These are phyloP conservation scores for Macroventuria anomochaeta DNA, from an alignment of 2,329 filamentous ascomycete genomes.

Conservation along the genomic window DNA sequence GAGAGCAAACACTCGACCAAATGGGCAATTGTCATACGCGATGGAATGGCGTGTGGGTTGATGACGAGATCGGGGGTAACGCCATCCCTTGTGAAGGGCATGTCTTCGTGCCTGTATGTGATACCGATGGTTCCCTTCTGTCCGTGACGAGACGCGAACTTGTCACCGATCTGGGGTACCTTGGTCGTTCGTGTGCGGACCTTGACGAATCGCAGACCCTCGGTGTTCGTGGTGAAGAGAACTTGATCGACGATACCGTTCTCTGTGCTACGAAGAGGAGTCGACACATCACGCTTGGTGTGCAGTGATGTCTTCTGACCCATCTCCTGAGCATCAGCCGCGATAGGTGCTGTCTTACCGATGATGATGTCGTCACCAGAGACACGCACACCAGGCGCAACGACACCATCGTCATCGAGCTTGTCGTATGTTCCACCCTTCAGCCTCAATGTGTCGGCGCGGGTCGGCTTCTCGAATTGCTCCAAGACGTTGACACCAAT, in stretches of 20 bases:
- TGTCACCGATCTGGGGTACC: slow-evolving; percentile 97
- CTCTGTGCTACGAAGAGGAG: slow-evolving; percentile 91
- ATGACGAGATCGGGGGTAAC: slow-evolving; percentile 96
- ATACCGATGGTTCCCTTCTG: slow-evolving; percentile 99
- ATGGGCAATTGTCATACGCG: slow-evolving; percentile 99
- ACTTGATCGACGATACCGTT: slow-evolving; percentile 96
- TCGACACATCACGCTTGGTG: slow-evolving; percentile 93
- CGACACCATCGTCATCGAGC: slow-evolving; percentile 93
- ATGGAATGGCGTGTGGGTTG: slow-evolving; percentile 99
- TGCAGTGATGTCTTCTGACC: slow-evolving; percentile 90
- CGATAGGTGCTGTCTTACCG: slow-evolving; percentile 95
- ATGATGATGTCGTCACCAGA: slow-evolving; percentile 99
- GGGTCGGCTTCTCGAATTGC: slow-evolving; percentile 92
- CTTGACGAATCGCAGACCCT: slow-evolving; percentile 95
- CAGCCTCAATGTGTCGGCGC: slow-evolving; percentile 84
- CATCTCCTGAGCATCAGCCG: slow-evolving; percentile 89
- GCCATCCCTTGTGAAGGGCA: slow-evolving; percentile 95
- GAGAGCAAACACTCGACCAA: slow-evolving; percentile 98
- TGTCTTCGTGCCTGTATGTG: slow-evolving; percentile 96
- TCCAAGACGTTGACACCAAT: slow-evolving; percentile 93
- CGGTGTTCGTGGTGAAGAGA: slow-evolving; percentile 89
- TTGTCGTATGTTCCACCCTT: slow-evolving; percentile 98
- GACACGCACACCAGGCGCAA: slow-evolving; percentile 91
- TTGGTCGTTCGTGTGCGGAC: slow-evolving; percentile 97
- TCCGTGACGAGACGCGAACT: slow-evolving; percentile 98